Percentiles rank a stretch among this genome's conserved stretches.
Conservation (phyloP, 352 stramenopile genomes). For the Globisporangium recalcitrans region DNA sequence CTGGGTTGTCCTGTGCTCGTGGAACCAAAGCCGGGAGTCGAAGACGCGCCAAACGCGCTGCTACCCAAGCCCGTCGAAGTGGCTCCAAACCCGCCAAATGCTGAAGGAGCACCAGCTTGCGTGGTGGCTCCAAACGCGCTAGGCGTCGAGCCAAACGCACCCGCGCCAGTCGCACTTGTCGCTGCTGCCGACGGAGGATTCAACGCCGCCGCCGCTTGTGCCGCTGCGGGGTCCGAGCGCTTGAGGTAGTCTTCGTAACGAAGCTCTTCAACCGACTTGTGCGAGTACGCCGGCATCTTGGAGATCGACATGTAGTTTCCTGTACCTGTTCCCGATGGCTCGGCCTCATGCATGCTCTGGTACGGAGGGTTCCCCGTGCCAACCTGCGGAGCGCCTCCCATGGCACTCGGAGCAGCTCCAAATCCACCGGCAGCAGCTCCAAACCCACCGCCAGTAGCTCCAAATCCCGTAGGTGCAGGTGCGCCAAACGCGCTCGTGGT, state of each 20-base stretch:
- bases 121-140: conserved; percentile 21
- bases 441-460: conserved; percentile 18
- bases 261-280: conserved; percentile 39
- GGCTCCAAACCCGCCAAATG: conserved; percentile 42
- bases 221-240: conserved; percentile 25
- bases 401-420: conserved; percentile 23
- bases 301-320: conserved; percentile 42
- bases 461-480: conserved; percentile 23
- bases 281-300: conserved; percentile 33
- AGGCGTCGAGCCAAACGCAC: conserved; percentile 34
- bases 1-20: conserved; percentile 12
- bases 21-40: conserved; percentile 23
- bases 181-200: conserved; percentile 32
- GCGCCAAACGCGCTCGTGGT: conserved; percentile 49
- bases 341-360: conserved; percentile 54
- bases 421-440: conserved; percentile 23
- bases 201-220: conserved; percentile 34
- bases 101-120: conserved; percentile 25
- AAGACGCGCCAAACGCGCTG: conserved; percentile 27
- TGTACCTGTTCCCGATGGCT: conserved; percentile 49
- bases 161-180: conserved; percentile 27
- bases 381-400: conserved; percentile 38
- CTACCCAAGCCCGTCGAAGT: conserved; percentile 17
- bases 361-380: conserved; percentile 73
- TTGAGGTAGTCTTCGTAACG: conserved; percentile 48